Conservation (phyloP, 2,329 filamentous ascomycete species). For the Hypoxylon rubiginosum region DNA sequence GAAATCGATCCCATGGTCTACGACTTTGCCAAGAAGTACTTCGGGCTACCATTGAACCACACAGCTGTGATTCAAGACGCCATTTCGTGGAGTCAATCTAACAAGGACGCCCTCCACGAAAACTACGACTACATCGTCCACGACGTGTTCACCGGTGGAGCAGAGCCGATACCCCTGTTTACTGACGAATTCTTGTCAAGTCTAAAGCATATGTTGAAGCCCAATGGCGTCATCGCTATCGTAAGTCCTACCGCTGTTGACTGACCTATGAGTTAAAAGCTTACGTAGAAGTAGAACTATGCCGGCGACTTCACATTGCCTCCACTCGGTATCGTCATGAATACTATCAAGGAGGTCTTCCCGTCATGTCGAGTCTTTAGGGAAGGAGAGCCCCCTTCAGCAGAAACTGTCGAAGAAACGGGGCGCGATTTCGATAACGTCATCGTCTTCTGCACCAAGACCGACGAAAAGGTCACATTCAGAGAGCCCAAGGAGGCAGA, state of each 20-base stretch:
- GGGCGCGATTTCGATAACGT: constrained; percentile 90
- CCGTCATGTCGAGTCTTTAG: constrained; percentile 93
- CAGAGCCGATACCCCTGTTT: constrained; percentile 90
- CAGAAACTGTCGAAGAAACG: constrained; percentile 60
- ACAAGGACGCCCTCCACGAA: constrained; percentile 58
- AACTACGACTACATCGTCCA: constrained; percentile 94
- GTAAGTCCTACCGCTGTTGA: constrained; percentile 61
- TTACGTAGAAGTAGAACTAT: constrained; percentile 77
- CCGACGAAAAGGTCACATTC: constrained; percentile 68
- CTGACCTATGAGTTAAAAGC: constrained; percentile 2
- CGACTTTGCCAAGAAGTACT: constrained; percentile 85
- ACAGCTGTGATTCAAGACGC: constrained; percentile 87
- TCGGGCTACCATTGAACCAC: constrained; percentile 82
- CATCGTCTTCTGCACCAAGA: constrained; percentile 91
- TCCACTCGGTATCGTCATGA: constrained; percentile 81
- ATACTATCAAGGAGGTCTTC: constrained; percentile 86
- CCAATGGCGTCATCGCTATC: constrained; percentile 88
- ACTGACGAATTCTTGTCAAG: constrained; percentile 85
- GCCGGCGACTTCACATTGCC: constrained; percentile 87
- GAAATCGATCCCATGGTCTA: constrained; percentile 95
- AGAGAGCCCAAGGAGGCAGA: constrained; percentile 74
- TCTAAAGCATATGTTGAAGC: constrained; percentile 77
- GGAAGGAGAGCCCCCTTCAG: constrained; percentile 72
- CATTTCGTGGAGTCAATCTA: constrained; percentile 71
- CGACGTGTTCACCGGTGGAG: constrained; percentile 97